phyloP scores from a whole-genome alignment of 2,329 filamentous ascomycete genomes.

The Trichoderma endophyticum region DNA sequence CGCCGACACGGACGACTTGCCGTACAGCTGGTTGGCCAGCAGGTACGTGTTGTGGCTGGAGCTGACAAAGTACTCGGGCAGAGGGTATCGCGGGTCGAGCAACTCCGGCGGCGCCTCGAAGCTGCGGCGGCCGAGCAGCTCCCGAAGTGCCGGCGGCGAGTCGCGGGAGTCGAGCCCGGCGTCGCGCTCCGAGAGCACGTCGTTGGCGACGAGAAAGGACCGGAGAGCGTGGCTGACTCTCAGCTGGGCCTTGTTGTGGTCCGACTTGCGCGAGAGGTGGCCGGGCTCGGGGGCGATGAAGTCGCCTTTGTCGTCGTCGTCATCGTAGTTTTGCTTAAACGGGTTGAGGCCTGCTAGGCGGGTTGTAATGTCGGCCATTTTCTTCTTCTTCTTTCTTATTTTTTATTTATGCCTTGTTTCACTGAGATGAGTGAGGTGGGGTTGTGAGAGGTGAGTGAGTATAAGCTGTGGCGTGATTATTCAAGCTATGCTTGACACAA shows the following conservation, averaged over 20 bases:
- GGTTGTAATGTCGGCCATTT: slow-evolving; percentile 26
- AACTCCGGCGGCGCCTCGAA: slow-evolving; percentile 53
- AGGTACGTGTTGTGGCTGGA: slow-evolving; percentile 73
- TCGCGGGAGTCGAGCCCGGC: slow-evolving; percentile 41
- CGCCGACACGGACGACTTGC: slow-evolving; percentile 57
- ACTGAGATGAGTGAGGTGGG: not conserved
- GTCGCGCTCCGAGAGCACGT: slow-evolving; percentile 48
- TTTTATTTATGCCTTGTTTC: not conserved
- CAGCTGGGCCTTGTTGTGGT: slow-evolving; percentile 51
- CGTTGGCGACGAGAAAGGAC: slow-evolving; percentile 52
- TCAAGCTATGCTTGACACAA: not conserved
- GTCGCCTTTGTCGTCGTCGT: slow-evolving; percentile 37
- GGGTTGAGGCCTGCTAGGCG: slow-evolving; percentile 32
- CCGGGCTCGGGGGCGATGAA: slow-evolving; percentile 53
- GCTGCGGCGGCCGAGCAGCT: slow-evolving; percentile 55
- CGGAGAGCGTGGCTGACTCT: slow-evolving; percentile 58
- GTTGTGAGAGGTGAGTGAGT: not conserved
- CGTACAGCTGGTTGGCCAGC: slow-evolving; percentile 66
- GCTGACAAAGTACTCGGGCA: slow-evolving; percentile 70
- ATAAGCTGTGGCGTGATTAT: not conserved
- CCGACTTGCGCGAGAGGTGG: slow-evolving; percentile 48
- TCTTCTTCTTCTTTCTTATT: not conserved
- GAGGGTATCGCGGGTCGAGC: slow-evolving; percentile 55
- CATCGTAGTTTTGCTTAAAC: slow-evolving; percentile 27
- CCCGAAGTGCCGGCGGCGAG: slow-evolving; percentile 44